Evolutionary conservation across 2,329 filamentous ascomycete genomes (phyloP).

Genomic region (Colletotrichum navitas): DNA sequence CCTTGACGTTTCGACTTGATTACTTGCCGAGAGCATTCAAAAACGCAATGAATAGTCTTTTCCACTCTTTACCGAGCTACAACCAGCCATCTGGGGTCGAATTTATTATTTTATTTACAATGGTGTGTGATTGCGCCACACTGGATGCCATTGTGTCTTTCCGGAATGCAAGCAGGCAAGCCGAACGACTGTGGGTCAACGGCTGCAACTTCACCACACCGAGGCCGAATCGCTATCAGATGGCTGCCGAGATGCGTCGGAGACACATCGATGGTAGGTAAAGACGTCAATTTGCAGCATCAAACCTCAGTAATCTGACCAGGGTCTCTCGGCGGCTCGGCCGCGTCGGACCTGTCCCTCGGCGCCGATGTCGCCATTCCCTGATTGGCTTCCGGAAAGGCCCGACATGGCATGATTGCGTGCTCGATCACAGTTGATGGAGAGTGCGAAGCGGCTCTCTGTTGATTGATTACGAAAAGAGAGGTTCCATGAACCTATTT

Average conservation of each 20-base stretch:
- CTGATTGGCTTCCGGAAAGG: neutral
- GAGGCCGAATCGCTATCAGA: conserved; percentile 1
- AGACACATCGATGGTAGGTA: neutral
- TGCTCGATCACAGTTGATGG: neutral
- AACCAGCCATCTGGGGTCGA: neutral
- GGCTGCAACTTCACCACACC: conserved; percentile 2
- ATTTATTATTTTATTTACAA: conserved; percentile 3
- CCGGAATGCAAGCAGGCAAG: conserved; percentile 34
- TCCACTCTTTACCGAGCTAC: too few relatives aligned
- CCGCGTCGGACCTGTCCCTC: neutral
- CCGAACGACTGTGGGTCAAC: conserved; percentile 18
- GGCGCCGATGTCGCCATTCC: conserved; percentile 17
- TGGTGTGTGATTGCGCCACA: conserved; percentile 25
- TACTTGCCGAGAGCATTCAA: neutral
- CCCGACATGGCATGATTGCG: neutral
- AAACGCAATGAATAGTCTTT: too few relatives aligned
- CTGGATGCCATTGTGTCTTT: conserved; percentile 33
- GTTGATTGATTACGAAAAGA: too few relatives aligned
- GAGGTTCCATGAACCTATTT: too few relatives aligned
- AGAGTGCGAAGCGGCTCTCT: neutral
- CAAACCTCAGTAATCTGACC: too few relatives aligned
- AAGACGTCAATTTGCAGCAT: neutral
- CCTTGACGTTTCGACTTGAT: neutral
- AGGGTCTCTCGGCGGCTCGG: conserved; percentile 8
- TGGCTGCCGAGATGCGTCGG: neutral